Percentiles rank a stretch among this genome's conserved stretches.
phyloP scores from a whole-genome alignment of 768 basidiomycete genomes.

The Russula griseocarnosa region DNA sequence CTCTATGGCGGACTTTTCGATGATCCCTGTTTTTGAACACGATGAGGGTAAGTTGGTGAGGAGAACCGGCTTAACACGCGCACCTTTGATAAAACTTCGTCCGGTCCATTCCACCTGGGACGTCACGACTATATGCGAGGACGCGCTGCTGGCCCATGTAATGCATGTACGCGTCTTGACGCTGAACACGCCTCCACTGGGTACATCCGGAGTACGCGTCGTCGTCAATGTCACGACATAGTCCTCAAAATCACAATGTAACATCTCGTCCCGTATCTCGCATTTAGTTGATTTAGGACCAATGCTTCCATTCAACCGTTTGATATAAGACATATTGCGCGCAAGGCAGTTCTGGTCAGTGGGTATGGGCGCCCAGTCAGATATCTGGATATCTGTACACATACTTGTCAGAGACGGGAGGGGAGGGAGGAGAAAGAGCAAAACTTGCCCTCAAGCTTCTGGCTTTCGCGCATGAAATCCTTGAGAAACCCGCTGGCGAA shows the following conservation, averaged over 20 bases:
- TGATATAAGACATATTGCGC: slow-evolving; percentile 95
- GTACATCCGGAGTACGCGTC: slow-evolving; percentile 91
- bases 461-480: slow-evolving; percentile 85
- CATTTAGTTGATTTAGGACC: slow-evolving; percentile 96
- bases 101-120: slow-evolving; percentile 96
- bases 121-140: slow-evolving; percentile 78
- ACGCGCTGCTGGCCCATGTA: slow-evolving; percentile 83
- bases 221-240: slow-evolving; percentile 82
- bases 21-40: slow-evolving; percentile 60
- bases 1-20: slow-evolving; percentile 85
- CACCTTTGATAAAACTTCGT: slow-evolving; percentile 93
- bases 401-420: not conserved
- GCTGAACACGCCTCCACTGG: slow-evolving; percentile 85
- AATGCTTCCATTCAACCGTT: slow-evolving; percentile 79
- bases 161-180: slow-evolving; percentile 95
- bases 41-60: not conserved
- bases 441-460: slow-evolving; percentile 77
- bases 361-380: slow-evolving; percentile 81
- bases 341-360: slow-evolving; percentile 65
- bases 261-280: slow-evolving; percentile 84
- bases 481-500: slow-evolving; percentile 95
- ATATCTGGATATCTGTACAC: slow-evolving; percentile 81
- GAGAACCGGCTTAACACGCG: slow-evolving; percentile 23
- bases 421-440: not conserved
- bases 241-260: slow-evolving; percentile 77